Evolutionary conservation across 768 basidiomycete genomes (phyloP), one percentile per base, ranked within the genome.

Genomic region (Tubosaeta sp.): DNA sequence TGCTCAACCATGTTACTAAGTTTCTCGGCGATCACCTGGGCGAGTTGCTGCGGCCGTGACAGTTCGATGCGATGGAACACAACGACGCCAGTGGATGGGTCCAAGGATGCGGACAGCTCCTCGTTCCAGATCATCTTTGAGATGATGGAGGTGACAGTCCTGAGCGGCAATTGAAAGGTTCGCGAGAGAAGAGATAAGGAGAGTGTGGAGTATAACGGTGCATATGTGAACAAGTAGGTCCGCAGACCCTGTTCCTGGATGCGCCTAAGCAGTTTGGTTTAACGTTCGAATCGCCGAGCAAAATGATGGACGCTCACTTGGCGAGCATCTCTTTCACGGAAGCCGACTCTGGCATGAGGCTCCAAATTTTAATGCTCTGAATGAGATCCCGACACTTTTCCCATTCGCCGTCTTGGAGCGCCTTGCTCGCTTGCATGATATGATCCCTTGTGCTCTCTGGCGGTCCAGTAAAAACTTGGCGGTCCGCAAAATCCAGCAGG

Each of bases 91-190:
- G 85, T 85, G 16, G 91, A 86, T 65, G 91, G 92, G 68, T 98
- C 97, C 50, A 98, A 77, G 14, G 94, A 95, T 3, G 95, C 97
- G 1, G 88, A 78, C 11, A 99, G 76, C 65, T 97, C 94, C 63
- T 97, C 97, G 63, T 80, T 92, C 92, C 95, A 97, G 61, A 98
- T 97, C 97, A 99, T 97, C 71, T 94, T 91, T 26, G 91, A 95
- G 37, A 97, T 89, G 59, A 97, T 84, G 25, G 66, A 68, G 1
- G 87, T 92, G 5, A 97, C 91, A 5, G 85, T 74, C 38, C 87
- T 81, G 45, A 86, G 71, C 4, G 95, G 81, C 29, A 98, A 76
- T 9, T 85, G 85, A 74, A 98, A 97, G 1, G 92, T 95, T 43
- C 82, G 79, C 10, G 95, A 86, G 32, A 99, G 83, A 47, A 95